Conservation (phyloP, 768 basidiomycete genomes). For the Exidia glandulosa region DNA sequence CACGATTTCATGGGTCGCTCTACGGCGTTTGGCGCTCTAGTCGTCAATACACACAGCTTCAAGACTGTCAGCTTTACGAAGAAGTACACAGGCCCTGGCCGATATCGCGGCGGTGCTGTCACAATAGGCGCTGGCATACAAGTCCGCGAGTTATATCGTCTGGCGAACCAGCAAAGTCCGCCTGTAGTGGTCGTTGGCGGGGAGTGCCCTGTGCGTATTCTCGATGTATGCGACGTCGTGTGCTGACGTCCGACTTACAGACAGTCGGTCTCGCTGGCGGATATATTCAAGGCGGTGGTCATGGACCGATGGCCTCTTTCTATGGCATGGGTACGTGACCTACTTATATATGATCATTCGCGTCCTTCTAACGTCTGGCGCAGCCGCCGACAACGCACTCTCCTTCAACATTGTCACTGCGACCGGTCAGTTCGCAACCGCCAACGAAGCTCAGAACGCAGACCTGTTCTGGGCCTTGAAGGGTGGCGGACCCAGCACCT, state of each 20-base stretch:
- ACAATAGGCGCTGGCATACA: conserved; percentile 21
- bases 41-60: conserved; percentile 31
- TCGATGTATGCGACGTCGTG: too few species aligned
- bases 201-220: neutral
- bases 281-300: conserved; percentile 23
- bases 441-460: conserved; percentile 14
- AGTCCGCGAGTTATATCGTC: conserved; percentile 12
- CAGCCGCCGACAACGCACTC: conserved; percentile 19
- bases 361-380: neutral
- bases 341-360: neutral
- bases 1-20: conserved; percentile 37
- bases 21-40: conserved; percentile 27
- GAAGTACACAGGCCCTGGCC: conserved; percentile 8
- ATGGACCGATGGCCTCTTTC: conserved; percentile 13
- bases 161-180: conserved; percentile 9
- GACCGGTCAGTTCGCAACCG: conserved; percentile 17
- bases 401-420: conserved; percentile 21
- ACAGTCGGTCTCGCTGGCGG: conserved; percentile 22
- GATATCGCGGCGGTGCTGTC: conserved; percentile 16
- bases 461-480: conserved; percentile 15
- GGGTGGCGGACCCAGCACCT: conserved; percentile 19
- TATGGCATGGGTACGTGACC: neutral
- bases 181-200: conserved; percentile 15
- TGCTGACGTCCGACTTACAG: neutral
- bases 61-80: conserved; percentile 22